Base-by-base conservation (phyloP, 352 stramenopile species). In the Pythium brachiatum region DNA sequence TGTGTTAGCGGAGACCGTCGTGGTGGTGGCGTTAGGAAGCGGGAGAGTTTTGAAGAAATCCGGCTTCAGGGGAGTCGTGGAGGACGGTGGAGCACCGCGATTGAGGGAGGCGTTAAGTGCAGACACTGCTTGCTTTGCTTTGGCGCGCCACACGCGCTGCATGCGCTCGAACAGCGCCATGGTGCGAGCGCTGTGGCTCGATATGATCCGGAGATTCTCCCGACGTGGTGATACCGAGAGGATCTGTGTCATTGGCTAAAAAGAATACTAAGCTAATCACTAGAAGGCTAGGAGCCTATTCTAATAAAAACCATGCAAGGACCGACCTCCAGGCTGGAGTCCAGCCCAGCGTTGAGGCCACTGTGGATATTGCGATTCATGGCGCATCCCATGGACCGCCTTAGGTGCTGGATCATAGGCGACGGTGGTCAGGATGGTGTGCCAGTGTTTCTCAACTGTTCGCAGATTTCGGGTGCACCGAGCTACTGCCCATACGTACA, bases 131-230 rank as follows among this genome's bases (percentile, higher is more conserved):
- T 41, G 52, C 53, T 56, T 68, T 43, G 29, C 32, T 3, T 26
- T 23, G 13, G 53, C 15, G 15, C 61, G 53, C 61, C 61, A 68
- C 23, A 68, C 32, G 21, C 61, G 61, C 61, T 68, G 61, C 32
- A 68, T 18, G 25, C 61, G 61, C 31, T 62, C 61, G 53, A 68
- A 58, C 16, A 65, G 38, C 36, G 58, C 38, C 47, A 59, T 65
- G 5, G 2, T 41, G 15, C 36, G 21, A 13, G 36, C 3, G 9
- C 9, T 2, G 11, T 18, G 34, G 9, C 34, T 39, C 36, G 36
- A 44, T 21, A n/a, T n/a, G 36, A 20, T 44, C 36, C 15, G 2
- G 36, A 44, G 36, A 44, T 44, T 44, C 36, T 44, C 21, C 36
- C n/a, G n/a, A n/a, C n/a, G n/a, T n/a, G n/a, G n/a, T n/a, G n/a